Conservation (phyloP, 192 early-diverging fungal species). For the Funneliformis mosseae region DNA sequence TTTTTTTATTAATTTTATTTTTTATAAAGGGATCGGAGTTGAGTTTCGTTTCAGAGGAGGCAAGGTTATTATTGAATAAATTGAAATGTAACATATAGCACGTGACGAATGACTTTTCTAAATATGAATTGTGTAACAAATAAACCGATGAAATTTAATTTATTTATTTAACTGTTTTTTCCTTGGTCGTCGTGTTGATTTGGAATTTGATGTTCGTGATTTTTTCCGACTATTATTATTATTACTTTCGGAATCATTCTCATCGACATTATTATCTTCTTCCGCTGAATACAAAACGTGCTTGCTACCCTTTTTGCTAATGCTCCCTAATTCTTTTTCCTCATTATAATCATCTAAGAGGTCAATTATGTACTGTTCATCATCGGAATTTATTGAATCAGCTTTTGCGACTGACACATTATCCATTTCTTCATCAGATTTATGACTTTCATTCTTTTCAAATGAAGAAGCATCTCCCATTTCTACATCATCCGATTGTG, state of each 20-base stretch:
- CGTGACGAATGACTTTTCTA: no score
- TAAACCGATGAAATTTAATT: no score
- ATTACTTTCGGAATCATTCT: no score
- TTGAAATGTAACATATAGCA: no score
- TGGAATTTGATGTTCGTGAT: neutral
- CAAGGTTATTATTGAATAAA: no score
- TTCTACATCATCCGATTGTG: neutral
- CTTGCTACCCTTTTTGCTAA: neutral
- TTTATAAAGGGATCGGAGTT: no score
- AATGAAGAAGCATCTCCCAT: neutral
- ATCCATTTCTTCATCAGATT: neutral
- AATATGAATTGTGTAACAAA: no score
- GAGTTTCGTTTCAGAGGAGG: no score
- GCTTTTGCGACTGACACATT: neutral
- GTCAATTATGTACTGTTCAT: neutral
- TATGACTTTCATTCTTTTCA: neutral
- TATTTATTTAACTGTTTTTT: neutral
- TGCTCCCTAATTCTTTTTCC: neutral
- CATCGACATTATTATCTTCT: neutral
- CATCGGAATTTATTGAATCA: neutral
- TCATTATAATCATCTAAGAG: neutral
- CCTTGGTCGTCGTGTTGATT: neutral
- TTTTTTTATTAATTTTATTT: no score
- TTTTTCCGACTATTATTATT: neutral
- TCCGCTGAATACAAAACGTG: neutral